These are phyloP conservation scores for Colletotrichum paranaense DNA, from an alignment of 2,329 filamentous ascomycete genomes.

Conservation along the genomic window DNA sequence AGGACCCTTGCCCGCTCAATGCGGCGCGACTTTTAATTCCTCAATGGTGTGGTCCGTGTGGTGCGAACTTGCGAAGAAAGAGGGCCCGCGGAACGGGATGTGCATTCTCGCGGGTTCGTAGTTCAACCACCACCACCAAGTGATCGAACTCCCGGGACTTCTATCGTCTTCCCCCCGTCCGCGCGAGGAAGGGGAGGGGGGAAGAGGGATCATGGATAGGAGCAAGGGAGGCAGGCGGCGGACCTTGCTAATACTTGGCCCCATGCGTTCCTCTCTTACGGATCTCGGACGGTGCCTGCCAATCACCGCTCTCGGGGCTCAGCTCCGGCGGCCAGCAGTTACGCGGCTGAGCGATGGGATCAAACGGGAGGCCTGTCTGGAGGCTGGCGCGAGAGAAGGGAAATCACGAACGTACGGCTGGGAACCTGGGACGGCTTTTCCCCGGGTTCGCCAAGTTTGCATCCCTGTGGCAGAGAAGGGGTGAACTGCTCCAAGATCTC, in stretches of 20 bases:
- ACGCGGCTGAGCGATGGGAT: not conserved
- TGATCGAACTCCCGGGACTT: not conserved
- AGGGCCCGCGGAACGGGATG: not conserved
- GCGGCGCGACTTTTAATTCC: conserved; percentile 22
- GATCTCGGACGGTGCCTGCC: conserved; percentile 5
- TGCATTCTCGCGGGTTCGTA: not conserved
- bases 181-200: not conserved
- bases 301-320: not conserved
- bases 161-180: conserved; percentile 5
- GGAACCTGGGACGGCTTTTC: not conserved
- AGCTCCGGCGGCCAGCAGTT: not conserved
- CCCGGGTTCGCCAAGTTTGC: not conserved
- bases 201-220: not conserved
- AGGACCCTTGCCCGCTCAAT: conserved; percentile 23
- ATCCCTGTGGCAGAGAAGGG: not conserved
- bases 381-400: not conserved
- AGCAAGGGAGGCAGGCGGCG: too few relatives aligned
- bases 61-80: not conserved
- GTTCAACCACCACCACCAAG: not conserved
- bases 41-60: not conserved
- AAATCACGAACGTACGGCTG: not conserved
- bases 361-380: not conserved
- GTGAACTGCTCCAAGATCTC: not conserved
- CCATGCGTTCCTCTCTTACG: conserved; percentile 1
- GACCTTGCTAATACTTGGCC: conserved; percentile 3